These are phyloP conservation scores for Blastobotrys robertii DNA, from an alignment of 805 yeast genomes.

Conservation along the genomic window DNA sequence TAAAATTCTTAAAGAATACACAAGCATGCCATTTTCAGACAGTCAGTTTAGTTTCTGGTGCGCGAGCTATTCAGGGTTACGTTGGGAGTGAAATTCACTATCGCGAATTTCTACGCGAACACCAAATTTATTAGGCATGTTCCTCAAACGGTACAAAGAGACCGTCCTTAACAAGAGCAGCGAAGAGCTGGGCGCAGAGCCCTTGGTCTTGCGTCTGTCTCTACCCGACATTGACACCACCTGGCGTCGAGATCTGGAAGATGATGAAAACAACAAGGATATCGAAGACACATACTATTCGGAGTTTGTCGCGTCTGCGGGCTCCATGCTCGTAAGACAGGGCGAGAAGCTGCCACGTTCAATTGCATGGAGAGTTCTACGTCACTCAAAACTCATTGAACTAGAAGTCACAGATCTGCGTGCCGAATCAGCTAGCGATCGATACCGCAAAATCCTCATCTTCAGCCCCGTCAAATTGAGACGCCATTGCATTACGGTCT, in stretches of 20 bases:
- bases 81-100: not conserved
- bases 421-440: slow-evolving; percentile 15
- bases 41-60: not conserved
- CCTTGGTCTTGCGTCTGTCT: slow-evolving; percentile 8
- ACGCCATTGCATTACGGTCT: slow-evolving; percentile 30
- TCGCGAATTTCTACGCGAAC: not conserved
- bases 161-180: slow-evolving; percentile 5
- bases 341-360: slow-evolving; percentile 2
- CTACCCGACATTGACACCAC: slow-evolving; percentile 9
- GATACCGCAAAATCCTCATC: slow-evolving; percentile 32
- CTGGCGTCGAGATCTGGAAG: not conserved
- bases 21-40: not conserved
- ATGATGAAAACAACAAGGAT: slow-evolving; percentile 5
- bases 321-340: not conserved
- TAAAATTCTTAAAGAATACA: too few species aligned
- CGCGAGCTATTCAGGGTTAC: not conserved
- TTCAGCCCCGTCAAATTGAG: slow-evolving; percentile 31
- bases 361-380: slow-evolving; percentile 11
- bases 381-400: slow-evolving; percentile 9
- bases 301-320: slow-evolving; percentile 13
- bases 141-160: slow-evolving; percentile 15
- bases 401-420: slow-evolving; percentile 13
- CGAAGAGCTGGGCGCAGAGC: slow-evolving; percentile 4
- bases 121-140: not conserved
- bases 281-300: slow-evolving; percentile 11